A percentile compares a stretch with the other conserved stretches of the same genome.
These are phyloP conservation scores for Pelargonium nanum DNA, from an alignment of 345 rosid genomes.

Conservation along the genomic window DNA sequence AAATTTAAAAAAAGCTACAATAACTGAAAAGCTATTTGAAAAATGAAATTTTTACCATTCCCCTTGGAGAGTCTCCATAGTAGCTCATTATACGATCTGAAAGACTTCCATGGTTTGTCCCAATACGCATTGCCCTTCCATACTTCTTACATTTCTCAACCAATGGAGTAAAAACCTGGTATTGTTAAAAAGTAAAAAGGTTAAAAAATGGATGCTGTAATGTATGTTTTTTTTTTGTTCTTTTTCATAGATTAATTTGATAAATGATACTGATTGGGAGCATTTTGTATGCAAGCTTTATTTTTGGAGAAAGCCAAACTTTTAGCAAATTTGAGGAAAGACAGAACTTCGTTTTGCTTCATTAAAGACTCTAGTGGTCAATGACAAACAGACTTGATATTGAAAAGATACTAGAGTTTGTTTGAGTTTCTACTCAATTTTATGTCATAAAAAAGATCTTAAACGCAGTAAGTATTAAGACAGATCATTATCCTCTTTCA, in stretches of 20 bases:
- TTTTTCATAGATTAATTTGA: too few relatives aligned
- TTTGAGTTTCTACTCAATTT: too few relatives aligned
- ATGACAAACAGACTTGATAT: neutral
- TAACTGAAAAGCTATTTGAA: slow-evolving; percentile 10
- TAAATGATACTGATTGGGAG: slow-evolving; percentile 3
- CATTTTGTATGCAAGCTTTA: neutral
- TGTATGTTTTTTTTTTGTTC: too few relatives aligned
- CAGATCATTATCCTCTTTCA: neutral
- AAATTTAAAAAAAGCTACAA: slow-evolving; percentile 10
- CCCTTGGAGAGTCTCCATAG: slow-evolving; percentile 95
- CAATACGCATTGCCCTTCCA: slow-evolving; percentile 98
- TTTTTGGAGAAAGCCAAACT: neutral
- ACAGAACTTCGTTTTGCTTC: neutral
- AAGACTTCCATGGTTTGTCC: slow-evolving; percentile 98
- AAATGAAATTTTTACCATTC: slow-evolving; percentile 59
- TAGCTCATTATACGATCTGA: slow-evolving; percentile 99
- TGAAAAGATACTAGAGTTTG: neutral
- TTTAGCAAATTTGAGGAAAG: too few relatives aligned
- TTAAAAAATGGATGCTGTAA: too few relatives aligned
- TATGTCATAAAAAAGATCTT: neutral
- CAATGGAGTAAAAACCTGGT: slow-evolving; percentile 82
- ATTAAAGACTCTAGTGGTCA: neutral
- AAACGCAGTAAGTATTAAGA: too few relatives aligned
- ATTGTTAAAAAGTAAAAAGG: slow-evolving; percentile 5
- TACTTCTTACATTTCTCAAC: slow-evolving; percentile 97